Evolutionary conservation across 805 yeast genomes (phyloP), one percentile per base, ranked within the genome.

Genomic region (Ogataea parapolymorpha): DNA sequence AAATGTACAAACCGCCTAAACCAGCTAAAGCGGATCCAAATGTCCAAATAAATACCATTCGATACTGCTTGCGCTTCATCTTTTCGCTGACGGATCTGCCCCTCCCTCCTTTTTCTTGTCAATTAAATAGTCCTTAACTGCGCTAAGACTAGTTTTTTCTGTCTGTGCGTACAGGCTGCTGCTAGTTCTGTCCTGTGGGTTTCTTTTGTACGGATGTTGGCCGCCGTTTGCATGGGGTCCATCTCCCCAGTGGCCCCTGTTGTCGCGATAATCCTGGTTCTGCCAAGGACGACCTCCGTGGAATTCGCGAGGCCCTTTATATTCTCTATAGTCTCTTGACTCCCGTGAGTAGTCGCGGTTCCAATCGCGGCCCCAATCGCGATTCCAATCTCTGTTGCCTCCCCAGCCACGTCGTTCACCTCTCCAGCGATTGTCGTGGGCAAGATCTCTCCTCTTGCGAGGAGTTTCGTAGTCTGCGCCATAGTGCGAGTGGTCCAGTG

Each of bases 11-110:
- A 69, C 38, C 77, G 75, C 42, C 71, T 91, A 45, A 72, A 75
- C 32, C 74, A 72, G 44, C 69, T 91, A 32, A 90, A 85, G 55
- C 82, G 76, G 49, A 75, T 91, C 37, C 89, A 61, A 32, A 35
- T 59, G 47, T 50, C 52, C 42, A 56, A 54, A 32, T 37, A 26
- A 42, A 22, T 41, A 26, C 22, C 7, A 20, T 20, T 20, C 22
- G 22, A 11, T 26, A 10, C 24, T 25, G 30, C 10, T 44, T 45
- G 24, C 40, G 43, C 22, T 44, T 46, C 32, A 36, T 23, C 31
- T 49, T 41, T 33, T 45, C 5, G 32, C 43, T 3, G 32, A 36
- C 14, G 23, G 37, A 8, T 43, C 49, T 1, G 45, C 23, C 9
- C 34, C 51, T 25, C 49, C 35, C 27, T 40, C 39, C 34, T 45